Evolutionary conservation across 345 rosid genomes (phyloP), one percentile per base, ranked within the genome.

Genomic region (Ricinus communis): DNA sequence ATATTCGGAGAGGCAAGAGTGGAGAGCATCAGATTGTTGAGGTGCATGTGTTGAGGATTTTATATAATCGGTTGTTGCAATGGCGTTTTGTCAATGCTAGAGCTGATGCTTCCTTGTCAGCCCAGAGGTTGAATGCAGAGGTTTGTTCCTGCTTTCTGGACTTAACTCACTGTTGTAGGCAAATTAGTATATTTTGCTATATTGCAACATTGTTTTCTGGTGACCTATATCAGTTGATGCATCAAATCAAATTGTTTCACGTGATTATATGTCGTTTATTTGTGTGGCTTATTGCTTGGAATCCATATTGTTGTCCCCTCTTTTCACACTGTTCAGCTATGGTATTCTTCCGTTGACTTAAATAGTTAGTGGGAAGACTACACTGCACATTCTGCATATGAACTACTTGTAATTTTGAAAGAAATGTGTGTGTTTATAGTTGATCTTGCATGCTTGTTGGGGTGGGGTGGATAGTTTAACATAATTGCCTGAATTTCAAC

Each of bases 51-150:
- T 73, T 89, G 80, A 90, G 91, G 79, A 82, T 89, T 53, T 78
- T 89, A 24, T 84, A 92, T 73, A 95, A 90, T 79, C 84, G 87
- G 63, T 65, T 88, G 81, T 65, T 95, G 83, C 97, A 95, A 14
- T 92, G 92, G 97, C 88, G 92, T 57, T 89, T 88, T 79, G 84
- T 81, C 46, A 92, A 88, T 83, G 99, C 97, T 61, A 84, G 93
- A 76, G 87, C 87, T 59, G 91, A 87, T 74, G 74, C 79, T 61
- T 76, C 90, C 65, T 40, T 86, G 47, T 81, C 85, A 40, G 74
- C 78, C 38, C 97, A 88, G 74, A 87, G 74, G 62, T 75, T 80
- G 68, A 84, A 77, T 71, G 88, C 88, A 13, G 97, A 95, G 97
- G 99, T 95, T 82, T 73, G 82, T 14, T 65, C 7, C 36, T 47